Evolutionary conservation across 106 monocot genomes (phyloP).

Genomic region (Platanthera guangdongensis): DNA sequence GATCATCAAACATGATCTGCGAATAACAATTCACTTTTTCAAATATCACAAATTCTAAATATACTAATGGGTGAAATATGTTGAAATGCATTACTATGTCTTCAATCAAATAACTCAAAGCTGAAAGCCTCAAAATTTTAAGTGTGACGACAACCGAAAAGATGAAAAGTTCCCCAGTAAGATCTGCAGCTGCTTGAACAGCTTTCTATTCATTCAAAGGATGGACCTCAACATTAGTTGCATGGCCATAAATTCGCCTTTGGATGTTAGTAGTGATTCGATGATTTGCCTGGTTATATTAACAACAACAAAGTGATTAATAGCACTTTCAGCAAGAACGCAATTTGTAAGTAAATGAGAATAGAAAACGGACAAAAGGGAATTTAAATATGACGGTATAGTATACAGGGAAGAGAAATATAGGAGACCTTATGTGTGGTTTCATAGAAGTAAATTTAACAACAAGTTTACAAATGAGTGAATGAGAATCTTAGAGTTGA

Average conservation of each 20-base stretch:
- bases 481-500: not conserved
- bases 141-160: slow-evolving; percentile 39
- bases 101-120: not conserved
- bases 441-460: not conserved
- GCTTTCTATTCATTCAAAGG: slow-evolving; percentile 93
- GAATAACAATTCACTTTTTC: not conserved
- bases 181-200: slow-evolving; percentile 83
- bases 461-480: not conserved
- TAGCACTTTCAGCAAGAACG: not conserved
- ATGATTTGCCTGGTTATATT: slow-evolving; percentile 56
- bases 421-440: not conserved
- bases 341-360: not conserved
- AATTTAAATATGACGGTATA: not conserved
- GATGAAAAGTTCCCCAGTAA: slow-evolving; percentile 74
- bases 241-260: slow-evolving; percentile 75
- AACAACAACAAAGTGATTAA: not conserved
- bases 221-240: slow-evolving; percentile 73
- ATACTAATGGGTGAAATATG: not conserved
- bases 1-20: no score
- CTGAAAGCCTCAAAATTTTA: not conserved
- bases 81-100: not conserved
- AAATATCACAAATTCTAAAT: not conserved
- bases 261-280: slow-evolving; percentile 74
- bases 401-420: not conserved
- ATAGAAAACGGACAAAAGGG: not conserved